phyloP scores from a whole-genome alignment of 441 rosid species.

The Syzygium malaccense region DNA sequence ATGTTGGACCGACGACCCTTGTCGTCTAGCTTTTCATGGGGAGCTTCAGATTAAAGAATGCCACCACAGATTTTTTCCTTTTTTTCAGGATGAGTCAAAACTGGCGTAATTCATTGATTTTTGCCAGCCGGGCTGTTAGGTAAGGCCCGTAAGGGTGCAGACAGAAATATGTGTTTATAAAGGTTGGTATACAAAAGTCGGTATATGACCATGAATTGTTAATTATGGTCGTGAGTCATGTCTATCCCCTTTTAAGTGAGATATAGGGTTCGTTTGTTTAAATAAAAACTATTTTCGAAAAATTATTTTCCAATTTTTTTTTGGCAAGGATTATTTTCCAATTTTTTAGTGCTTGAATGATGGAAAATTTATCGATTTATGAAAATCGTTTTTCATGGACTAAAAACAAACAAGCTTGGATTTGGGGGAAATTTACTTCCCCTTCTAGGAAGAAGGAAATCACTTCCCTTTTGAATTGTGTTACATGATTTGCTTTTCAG shows the following conservation, averaged over 20 bases:
- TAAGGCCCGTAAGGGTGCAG: not conserved
- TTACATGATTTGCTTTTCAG: not conserved
- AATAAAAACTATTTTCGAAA: not conserved
- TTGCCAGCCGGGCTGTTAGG: not conserved
- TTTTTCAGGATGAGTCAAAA: not conserved
- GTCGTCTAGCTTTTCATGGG: not conserved
- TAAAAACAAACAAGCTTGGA: not conserved
- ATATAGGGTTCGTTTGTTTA: not conserved
- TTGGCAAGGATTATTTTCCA: not conserved
- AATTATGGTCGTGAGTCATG: fast-evolving
- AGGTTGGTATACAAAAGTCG: not conserved
- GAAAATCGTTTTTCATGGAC: fast-evolving
- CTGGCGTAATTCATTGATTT: not conserved
- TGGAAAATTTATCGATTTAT: not conserved
- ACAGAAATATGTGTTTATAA: not conserved
- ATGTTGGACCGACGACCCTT: not conserved
- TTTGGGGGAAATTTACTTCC: not conserved
- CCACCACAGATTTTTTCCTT: not conserved
- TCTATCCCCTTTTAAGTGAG: fast-evolving
- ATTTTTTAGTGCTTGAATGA: not conserved
- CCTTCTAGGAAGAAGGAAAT: not conserved
- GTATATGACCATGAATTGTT: not conserved
- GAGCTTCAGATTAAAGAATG: not conserved
- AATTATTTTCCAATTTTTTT: not conserved
- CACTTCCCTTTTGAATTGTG: not conserved